Percentiles rank a stretch among this genome's conserved stretches.
Conservation (phyloP, 2,329 filamentous ascomycete genomes). For the Phyllosticta ampelicida region DNA sequence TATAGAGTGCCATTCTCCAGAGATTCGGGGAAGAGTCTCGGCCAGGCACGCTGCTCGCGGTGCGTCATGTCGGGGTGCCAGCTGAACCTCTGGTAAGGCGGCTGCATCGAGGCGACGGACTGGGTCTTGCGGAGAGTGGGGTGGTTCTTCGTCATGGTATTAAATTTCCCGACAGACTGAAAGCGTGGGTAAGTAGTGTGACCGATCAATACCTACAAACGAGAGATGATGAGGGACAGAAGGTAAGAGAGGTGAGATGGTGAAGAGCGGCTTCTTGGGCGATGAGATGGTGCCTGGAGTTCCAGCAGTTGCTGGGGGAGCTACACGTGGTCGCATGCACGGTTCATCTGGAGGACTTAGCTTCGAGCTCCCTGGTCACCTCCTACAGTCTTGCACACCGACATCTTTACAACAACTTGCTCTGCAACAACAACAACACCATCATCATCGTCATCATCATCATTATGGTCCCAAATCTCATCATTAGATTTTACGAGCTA, state of each 20-base stretch:
- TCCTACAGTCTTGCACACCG: too few relatives aligned
- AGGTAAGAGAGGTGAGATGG: not conserved
- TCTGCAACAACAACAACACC: not conserved
- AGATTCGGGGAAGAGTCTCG: constrained; percentile 16
- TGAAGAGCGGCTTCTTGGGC: not conserved
- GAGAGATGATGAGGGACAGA: not conserved
- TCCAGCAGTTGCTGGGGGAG: constrained; percentile 6
- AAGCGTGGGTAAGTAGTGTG: not conserved
- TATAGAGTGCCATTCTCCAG: not conserved
- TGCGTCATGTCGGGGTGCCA: not conserved
- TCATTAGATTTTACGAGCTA: too few relatives aligned
- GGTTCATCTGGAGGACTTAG: constrained; percentile 1
- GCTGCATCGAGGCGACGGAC: constrained; percentile 17
- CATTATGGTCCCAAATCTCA: too few relatives aligned
- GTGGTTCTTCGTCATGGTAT: constrained; percentile 27
- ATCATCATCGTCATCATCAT: too few relatives aligned
- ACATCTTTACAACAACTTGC: not conserved
- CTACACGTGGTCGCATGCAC: constrained; percentile 7
- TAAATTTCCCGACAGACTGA: not conserved
- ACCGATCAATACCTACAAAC: not conserved
- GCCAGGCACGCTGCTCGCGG: constrained; percentile 1
- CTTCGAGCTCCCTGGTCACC: constrained; percentile 6
- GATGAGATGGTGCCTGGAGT: not conserved
- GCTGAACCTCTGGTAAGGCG: constrained; percentile 15
- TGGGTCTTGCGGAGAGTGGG: constrained; percentile 27